Conservation (phyloP, 352 stramenopile genomes). For the Phytophthora europaea region DNA sequence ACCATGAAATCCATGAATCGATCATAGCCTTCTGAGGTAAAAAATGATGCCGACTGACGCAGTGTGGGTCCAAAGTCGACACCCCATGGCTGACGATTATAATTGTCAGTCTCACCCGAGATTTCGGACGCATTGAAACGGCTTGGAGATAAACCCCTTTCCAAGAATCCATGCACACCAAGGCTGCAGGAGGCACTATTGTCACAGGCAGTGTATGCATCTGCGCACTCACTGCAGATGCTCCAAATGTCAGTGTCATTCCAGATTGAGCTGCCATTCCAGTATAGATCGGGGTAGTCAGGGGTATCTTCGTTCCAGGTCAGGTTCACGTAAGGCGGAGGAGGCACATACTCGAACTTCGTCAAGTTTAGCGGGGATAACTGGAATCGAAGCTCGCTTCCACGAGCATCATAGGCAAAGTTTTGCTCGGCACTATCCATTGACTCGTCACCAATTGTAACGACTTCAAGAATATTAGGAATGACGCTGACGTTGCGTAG, state of each 20-base stretch:
- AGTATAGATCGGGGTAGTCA: constrained; percentile 21
- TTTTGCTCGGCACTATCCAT: constrained; percentile 5
- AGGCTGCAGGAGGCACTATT: constrained; percentile 48
- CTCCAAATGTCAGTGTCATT: constrained; percentile 3
- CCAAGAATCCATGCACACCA: constrained; percentile 46
- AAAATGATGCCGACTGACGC: constrained; percentile 34
- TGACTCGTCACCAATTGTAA: constrained; percentile 3
- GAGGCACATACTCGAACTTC: constrained; percentile 54
- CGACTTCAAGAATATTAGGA: constrained; percentile 26
- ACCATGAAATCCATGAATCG: constrained; percentile 40
- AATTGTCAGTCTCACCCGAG: neutral
- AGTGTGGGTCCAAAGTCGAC: constrained; percentile 25
- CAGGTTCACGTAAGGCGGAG: constrained; percentile 43
- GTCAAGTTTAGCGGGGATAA: constrained; percentile 42
- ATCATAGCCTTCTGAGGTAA: constrained; percentile 38
- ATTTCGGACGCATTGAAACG: constrained; percentile 14
- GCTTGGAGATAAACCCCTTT: constrained; percentile 24
- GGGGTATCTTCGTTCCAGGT: constrained; percentile 39
- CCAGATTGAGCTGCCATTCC: constrained; percentile 15
- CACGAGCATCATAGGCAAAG: constrained; percentile 8
- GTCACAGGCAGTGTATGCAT: constrained; percentile 30
- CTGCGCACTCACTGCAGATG: constrained; percentile 34
- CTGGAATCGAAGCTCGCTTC: constrained; percentile 24
- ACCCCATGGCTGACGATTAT: constrained; percentile 2
- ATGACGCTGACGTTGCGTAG: constrained; percentile 46